Evolutionary conservation across 225 moss, liverwort and hornwort genomes (phyloP), one percentile per base, ranked within the genome.

Genomic region (Anthoceros angustus): DNA sequence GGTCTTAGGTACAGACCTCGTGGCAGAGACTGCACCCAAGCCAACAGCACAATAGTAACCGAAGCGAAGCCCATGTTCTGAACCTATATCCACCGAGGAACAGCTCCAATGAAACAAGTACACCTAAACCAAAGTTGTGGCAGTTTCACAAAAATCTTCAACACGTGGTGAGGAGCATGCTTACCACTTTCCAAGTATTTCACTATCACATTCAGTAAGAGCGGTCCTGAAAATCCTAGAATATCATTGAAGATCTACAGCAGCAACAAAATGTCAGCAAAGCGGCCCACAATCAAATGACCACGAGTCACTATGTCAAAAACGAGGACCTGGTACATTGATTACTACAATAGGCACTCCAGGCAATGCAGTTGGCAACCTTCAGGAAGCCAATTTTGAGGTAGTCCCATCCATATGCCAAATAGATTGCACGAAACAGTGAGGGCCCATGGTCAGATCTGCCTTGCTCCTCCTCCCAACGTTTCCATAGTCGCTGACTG

Each of bases 401-500:
- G 76, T 86, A 95, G 16, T 62, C 67, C 67, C 82, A 75, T 61
- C 95, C 86, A 69, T 86, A 95, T 41, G 88, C 82, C 65, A 68
- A 62, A 20, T 79, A 81, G 69, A 91, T 64, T 49, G 95, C 82
- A 72, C 86, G 73, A 20, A 88, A 77, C 25, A 95, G 78, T 55
- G 88, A 86, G 0, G 86, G 80, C n/a, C 16, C 42, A 64, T 60
- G 68, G 63, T 69, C 68, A 32, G 72, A 55, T 61, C 64, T 77
- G 20, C 42, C 41, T 66, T 74, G 71, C 66, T 91, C 88, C 46
- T 75, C 70, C 77, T 88, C 75, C 95, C 95, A 95, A 65, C 78
- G 75, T 66, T 74, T 72, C 76, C 85, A 87, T 25, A 95, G 77
- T 55, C 77, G 80, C 43, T 88, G 83, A 74, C 91, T 91, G 73